These are phyloP conservation scores for Malus orientalis DNA, from an alignment of 306 rosid genomes.

Conservation along the genomic window DNA sequence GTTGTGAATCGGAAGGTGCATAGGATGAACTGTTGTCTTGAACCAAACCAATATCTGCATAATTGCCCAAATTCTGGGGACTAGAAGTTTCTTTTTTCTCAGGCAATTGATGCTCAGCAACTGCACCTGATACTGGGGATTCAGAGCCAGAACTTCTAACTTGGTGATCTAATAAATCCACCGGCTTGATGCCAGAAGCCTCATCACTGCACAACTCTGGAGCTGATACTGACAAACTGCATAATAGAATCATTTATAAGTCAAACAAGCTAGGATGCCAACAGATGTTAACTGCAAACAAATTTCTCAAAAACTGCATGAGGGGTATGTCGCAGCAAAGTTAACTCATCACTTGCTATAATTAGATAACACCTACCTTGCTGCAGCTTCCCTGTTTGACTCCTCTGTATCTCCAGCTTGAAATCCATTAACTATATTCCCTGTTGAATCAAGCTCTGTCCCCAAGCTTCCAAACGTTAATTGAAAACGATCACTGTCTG, in stretches of 20 bases:
- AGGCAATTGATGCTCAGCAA: slow-evolving; percentile 56
- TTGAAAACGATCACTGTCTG: slow-evolving; percentile 67
- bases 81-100: slow-evolving; percentile 58
- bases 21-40: slow-evolving; percentile 57
- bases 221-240: slow-evolving; percentile 56
- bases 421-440: slow-evolving; percentile 31
- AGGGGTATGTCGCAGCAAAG: neutral
- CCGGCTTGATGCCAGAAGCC: slow-evolving; percentile 48
- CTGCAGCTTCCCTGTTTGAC: slow-evolving; percentile 36
- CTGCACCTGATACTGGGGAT: slow-evolving; percentile 51
- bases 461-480: slow-evolving; percentile 94
- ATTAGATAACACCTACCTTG: slow-evolving; percentile 48
- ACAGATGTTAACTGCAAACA: neutral
- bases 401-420: slow-evolving; percentile 49
- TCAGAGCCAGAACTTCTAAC: slow-evolving; percentile 44
- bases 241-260: neutral
- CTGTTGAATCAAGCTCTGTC: slow-evolving; percentile 46
- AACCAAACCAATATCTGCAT: slow-evolving; percentile 63
- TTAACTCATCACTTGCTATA: neutral
- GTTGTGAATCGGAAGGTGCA: slow-evolving; percentile 58
- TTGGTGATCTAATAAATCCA: slow-evolving; percentile 48
- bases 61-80: slow-evolving; percentile 56
- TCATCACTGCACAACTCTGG: slow-evolving; percentile 53
- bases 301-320: neutral
- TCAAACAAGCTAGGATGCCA: neutral